These are phyloP conservation scores for Aspergillus wentii DNA, from an alignment of 495 filamentous ascomycete species.

Conservation along the genomic window DNA sequence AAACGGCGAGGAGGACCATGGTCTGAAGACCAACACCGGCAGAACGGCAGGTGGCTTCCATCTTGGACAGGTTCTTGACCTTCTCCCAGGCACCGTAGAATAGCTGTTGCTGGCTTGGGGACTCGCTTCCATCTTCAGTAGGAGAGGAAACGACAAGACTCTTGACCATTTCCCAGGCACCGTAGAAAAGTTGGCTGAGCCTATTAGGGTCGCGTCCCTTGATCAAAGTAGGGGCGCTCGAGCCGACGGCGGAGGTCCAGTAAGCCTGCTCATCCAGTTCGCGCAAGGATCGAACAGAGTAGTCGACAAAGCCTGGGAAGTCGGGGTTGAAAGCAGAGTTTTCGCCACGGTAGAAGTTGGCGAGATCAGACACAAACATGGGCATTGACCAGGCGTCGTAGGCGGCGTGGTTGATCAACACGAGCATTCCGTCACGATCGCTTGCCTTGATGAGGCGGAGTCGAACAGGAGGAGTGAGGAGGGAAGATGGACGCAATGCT, in stretches of 20 bases:
- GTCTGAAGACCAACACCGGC: slow-evolving; percentile 18
- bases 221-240: slow-evolving; percentile 12
- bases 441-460: slow-evolving; percentile 18
- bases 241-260: slow-evolving; percentile 13
- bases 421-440: slow-evolving; percentile 18
- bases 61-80: slow-evolving; percentile 13
- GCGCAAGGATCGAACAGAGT: slow-evolving; percentile 14
- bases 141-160: slow-evolving; percentile 5
- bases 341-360: slow-evolving; percentile 14
- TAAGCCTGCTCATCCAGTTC: slow-evolving; percentile 15
- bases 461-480: slow-evolving; percentile 20
- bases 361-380: slow-evolving; percentile 23
- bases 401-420: slow-evolving; percentile 27
- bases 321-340: slow-evolving; percentile 7
- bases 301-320: slow-evolving; percentile 18
- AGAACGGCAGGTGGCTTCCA: slow-evolving; percentile 14
- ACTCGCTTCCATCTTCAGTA: not conserved
- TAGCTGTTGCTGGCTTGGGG: slow-evolving; percentile 5
- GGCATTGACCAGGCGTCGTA: slow-evolving; percentile 34
- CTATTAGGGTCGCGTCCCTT: not conserved
- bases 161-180: slow-evolving; percentile 18
- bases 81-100: slow-evolving; percentile 20
- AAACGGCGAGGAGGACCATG: slow-evolving; percentile 23
- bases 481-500: slow-evolving; percentile 17
- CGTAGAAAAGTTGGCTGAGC: slow-evolving; percentile 20